phyloP scores from a whole-genome alignment of 2,329 filamentous ascomycete species.

The Penicillium palitans region DNA sequence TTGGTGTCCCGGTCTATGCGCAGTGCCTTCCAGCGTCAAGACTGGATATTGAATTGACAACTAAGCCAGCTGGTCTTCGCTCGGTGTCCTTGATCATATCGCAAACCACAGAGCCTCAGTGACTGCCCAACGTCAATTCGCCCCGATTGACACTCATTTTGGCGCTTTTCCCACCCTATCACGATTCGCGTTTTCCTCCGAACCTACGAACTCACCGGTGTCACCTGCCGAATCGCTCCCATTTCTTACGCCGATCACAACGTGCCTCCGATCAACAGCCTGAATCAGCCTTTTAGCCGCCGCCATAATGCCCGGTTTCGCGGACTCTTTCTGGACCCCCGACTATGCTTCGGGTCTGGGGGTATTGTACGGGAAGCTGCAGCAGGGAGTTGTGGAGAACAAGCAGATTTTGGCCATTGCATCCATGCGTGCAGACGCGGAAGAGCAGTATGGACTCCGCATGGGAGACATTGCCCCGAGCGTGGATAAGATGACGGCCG shows the following conservation, averaged over 20 bases:
- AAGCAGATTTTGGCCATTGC: slow-evolving; percentile 90
- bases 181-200: background rate
- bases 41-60: background rate
- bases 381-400: slow-evolving; percentile 94
- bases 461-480: slow-evolving; percentile 78
- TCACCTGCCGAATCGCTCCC: background rate
- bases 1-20: slow-evolving; percentile 11
- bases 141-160: slow-evolving; percentile 1
- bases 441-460: slow-evolving; percentile 81
- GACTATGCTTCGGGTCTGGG: slow-evolving; percentile 97
- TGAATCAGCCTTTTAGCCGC: slow-evolving; percentile 10
- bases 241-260: background rate
- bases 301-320: slow-evolving; percentile 77
- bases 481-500: slow-evolving; percentile 71
- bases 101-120: background rate
- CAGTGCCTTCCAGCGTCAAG: background rate
- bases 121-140: background rate
- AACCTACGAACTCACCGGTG: background rate
- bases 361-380: slow-evolving; percentile 92
- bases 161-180: background rate
- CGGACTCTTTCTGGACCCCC: slow-evolving; percentile 95
- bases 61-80: slow-evolving; percentile 8
- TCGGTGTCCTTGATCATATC: background rate
- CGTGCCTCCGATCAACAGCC: background rate
- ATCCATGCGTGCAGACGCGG: slow-evolving; percentile 90